phyloP scores from a whole-genome alignment of 768 basidiomycete genomes.

The Psilocybe azurescens region DNA sequence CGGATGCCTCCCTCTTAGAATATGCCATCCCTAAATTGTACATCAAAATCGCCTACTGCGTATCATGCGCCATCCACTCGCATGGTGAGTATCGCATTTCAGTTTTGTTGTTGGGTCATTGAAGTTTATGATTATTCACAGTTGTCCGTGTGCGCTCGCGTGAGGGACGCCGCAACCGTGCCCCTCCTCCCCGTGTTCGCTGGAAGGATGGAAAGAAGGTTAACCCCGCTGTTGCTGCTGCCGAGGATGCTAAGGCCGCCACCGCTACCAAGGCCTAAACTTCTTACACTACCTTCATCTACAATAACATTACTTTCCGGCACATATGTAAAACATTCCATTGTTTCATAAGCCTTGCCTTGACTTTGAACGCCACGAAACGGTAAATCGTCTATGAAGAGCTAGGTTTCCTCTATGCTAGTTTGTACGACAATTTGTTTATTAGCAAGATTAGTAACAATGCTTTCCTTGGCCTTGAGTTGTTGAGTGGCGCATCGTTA shows the following conservation, averaged over 20 bases:
- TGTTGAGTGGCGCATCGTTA: too few relatives aligned
- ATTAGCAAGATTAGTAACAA: too few relatives aligned
- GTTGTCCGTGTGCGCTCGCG: slow-evolving; percentile 98
- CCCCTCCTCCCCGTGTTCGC: slow-evolving; percentile 92
- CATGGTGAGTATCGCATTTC: slow-evolving; percentile 68
- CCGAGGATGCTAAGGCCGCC: slow-evolving; percentile 82
- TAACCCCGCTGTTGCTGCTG: slow-evolving; percentile 93
- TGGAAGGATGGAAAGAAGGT: slow-evolving; percentile 98
- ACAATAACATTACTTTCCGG: slow-evolving; percentile 12
- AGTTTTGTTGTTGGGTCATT: neutral
- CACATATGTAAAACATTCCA: neutral
- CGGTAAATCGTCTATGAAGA: neutral
- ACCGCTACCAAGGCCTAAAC: slow-evolving; percentile 55
- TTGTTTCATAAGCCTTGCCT: neutral
- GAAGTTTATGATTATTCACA: slow-evolving; percentile 34
- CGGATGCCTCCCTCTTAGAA: slow-evolving; percentile 53
- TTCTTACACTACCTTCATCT: slow-evolving; percentile 5
- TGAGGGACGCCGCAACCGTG: slow-evolving; percentile 95
- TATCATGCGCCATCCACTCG: slow-evolving; percentile 99
- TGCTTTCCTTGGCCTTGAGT: too few relatives aligned
- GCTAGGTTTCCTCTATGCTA: neutral
- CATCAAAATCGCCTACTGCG: slow-evolving; percentile 98
- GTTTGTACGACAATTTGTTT: neutral
- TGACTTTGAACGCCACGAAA: neutral
- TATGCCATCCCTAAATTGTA: slow-evolving; percentile 97